Evolutionary conservation across 352 stramenopile species (phyloP).

Genomic region (Plasmopara muralis): DNA sequence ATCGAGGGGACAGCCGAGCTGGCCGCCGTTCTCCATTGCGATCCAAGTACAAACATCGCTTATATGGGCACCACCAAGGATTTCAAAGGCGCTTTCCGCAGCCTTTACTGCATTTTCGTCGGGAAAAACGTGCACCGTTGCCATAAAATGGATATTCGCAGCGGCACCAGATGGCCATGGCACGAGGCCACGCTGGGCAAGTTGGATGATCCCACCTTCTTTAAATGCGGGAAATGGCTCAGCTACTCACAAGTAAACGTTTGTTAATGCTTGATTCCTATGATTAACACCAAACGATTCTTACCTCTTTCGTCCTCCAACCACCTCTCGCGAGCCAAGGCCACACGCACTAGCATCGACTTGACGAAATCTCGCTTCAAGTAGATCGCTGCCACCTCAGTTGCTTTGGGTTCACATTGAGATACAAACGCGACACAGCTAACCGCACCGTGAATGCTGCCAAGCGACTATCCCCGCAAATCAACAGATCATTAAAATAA

Average conservation of each 20-base stretch:
- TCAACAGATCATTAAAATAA: slow-evolving; percentile 5
- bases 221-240: slow-evolving; percentile 24
- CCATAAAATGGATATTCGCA: slow-evolving; percentile 29
- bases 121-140: slow-evolving; percentile 36
- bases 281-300: background rate
- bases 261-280: slow-evolving; percentile 8
- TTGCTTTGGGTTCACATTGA: slow-evolving; percentile 22
- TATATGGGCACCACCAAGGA: slow-evolving; percentile 29
- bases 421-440: slow-evolving; percentile 50
- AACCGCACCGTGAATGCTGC: slow-evolving; percentile 42
- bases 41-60: slow-evolving; percentile 15
- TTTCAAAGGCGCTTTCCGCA: slow-evolving; percentile 53
- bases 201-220: slow-evolving; percentile 29
- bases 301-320: slow-evolving; percentile 32
- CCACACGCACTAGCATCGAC: slow-evolving; percentile 47
- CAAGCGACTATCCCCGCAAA: slow-evolving; percentile 19
- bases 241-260: slow-evolving; percentile 14
- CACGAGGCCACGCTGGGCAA: slow-evolving; percentile 41
- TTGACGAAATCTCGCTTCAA: slow-evolving; percentile 70
- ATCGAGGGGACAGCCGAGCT: slow-evolving; percentile 13
- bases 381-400: slow-evolving; percentile 34
- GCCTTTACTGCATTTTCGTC: slow-evolving; percentile 35
- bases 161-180: slow-evolving; percentile 26
- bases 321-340: slow-evolving; percentile 45
- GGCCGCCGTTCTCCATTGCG: slow-evolving; percentile 21